These are phyloP conservation scores for Scedosporium aurantiacum DNA, from an alignment of 2,329 filamentous ascomycete genomes.

Conservation along the genomic window DNA sequence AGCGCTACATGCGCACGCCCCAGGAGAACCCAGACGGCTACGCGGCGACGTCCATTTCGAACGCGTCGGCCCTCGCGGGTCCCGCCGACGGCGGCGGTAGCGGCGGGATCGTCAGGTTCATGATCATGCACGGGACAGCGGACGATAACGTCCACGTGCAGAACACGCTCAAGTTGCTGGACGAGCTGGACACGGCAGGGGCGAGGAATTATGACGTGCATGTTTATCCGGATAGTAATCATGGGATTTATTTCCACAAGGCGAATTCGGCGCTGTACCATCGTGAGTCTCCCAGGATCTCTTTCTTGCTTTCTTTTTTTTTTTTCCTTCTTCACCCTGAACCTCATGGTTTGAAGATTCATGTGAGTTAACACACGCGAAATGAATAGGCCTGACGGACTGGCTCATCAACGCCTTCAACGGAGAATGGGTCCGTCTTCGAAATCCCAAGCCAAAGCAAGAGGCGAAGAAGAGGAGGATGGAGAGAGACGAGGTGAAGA, in stretches of 20 bases:
- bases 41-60: constrained; percentile 58
- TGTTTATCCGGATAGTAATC: constrained; percentile 92
- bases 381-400: constrained; percentile 65
- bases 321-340: not conserved
- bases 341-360: not conserved
- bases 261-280: constrained; percentile 87
- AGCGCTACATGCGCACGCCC: constrained; percentile 94
- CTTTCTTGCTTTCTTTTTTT: constrained; percentile 5
- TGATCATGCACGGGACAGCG: constrained; percentile 91
- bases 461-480: not conserved
- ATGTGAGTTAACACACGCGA: no score
- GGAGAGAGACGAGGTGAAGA: no score
- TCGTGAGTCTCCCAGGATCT: constrained; percentile 53
- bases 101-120: constrained; percentile 62
- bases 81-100: not conserved
- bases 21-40: constrained; percentile 74
- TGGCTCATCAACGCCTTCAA: constrained; percentile 98
- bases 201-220: constrained; percentile 95
- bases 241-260: constrained; percentile 90
- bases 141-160: constrained; percentile 98
- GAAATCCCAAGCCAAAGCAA: constrained; percentile 2
- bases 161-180: constrained; percentile 78
- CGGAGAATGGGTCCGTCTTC: constrained; percentile 71
- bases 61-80: constrained; percentile 59
- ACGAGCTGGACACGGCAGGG: constrained; percentile 68